These are phyloP conservation scores for Blastobotrys peoriensis DNA, from an alignment of 805 yeast species.

Conservation along the genomic window DNA sequence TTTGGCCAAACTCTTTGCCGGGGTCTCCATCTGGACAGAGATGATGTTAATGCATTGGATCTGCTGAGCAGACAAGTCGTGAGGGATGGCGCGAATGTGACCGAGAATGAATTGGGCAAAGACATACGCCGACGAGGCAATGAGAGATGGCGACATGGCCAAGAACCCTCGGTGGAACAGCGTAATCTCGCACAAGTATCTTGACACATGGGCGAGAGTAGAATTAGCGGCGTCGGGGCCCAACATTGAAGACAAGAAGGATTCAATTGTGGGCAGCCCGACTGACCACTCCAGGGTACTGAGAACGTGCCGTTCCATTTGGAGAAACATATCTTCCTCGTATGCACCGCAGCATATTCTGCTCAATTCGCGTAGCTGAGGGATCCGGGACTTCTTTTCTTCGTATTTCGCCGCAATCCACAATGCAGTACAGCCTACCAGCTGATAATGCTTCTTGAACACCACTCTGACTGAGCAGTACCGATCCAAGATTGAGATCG, in stretches of 20 bases:
- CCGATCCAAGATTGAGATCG: constrained; percentile 75
- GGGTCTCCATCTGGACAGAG: constrained; percentile 30
- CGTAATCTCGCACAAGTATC: constrained; percentile 35
- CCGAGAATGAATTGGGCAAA: constrained; percentile 22
- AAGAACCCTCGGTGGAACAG: constrained; percentile 30
- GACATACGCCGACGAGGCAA: constrained; percentile 31
- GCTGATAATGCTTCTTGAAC: constrained; percentile 77
- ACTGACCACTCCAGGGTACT: constrained; percentile 68
- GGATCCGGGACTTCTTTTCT: constrained; percentile 70
- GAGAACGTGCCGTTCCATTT: constrained; percentile 74
- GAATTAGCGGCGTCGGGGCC: constrained; percentile 16
- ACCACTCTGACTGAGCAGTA: constrained; percentile 87
- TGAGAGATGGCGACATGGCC: constrained; percentile 26
- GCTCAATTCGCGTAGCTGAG: constrained; percentile 65
- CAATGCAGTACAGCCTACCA: constrained; percentile 84
- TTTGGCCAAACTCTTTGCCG: constrained; percentile 33
- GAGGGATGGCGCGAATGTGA: constrained; percentile 12
- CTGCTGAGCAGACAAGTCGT: constrained; percentile 18
- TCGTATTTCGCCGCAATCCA: constrained; percentile 87
- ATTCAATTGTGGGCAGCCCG: constrained; percentile 53
- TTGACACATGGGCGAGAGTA: constrained; percentile 24
- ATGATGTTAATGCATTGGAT: constrained; percentile 29
- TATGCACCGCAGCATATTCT: constrained; percentile 64
- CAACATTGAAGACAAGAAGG: constrained; percentile 32
- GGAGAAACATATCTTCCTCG: constrained; percentile 55